Conservation (phyloP, 495 filamentous ascomycete species). For the Aspergillus indologenus region DNA sequence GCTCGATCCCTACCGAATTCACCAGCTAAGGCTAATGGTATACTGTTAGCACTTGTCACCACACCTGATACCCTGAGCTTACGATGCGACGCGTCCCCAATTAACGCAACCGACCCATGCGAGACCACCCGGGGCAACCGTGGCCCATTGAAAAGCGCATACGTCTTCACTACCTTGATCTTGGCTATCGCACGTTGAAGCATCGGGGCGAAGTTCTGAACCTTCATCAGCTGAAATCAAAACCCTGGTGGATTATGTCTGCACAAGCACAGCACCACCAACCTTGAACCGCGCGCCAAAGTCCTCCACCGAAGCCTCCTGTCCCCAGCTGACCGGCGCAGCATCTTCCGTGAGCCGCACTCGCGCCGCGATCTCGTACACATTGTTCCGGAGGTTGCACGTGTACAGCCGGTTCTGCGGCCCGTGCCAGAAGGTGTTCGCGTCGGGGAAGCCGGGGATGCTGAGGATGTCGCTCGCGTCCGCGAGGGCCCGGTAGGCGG, state of each 20-base stretch:
- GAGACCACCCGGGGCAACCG: constrained; percentile 13
- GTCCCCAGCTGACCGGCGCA: constrained; percentile 23
- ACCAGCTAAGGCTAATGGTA: constrained; percentile 20
- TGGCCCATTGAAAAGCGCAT: constrained; percentile 23
- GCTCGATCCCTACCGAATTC: constrained; percentile 26
- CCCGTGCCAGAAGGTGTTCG: constrained; percentile 28
- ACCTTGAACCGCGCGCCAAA: constrained; percentile 19
- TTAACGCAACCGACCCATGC: constrained; percentile 18
- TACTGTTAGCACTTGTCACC: neutral
- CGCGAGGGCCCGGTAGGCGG: constrained; percentile 24
- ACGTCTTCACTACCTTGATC: constrained; percentile 22
- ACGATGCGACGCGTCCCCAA: constrained; percentile 32
- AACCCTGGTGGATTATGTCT: too few relatives aligned
- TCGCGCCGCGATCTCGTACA: constrained; percentile 23
- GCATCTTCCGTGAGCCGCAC: constrained; percentile 8
- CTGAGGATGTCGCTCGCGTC: constrained; percentile 14
- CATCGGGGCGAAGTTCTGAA: constrained; percentile 23
- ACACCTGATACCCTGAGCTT: neutral
- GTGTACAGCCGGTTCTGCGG: constrained; percentile 24
- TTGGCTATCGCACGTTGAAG: constrained; percentile 17
- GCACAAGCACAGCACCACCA: neutral
- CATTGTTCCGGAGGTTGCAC: constrained; percentile 20
- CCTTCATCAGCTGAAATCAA: too few relatives aligned
- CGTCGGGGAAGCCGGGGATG: constrained; percentile 22
- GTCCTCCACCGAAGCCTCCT: constrained; percentile 15